phyloP scores from a whole-genome alignment of 331 rosid genomes.

The Spiraea crenata region DNA sequence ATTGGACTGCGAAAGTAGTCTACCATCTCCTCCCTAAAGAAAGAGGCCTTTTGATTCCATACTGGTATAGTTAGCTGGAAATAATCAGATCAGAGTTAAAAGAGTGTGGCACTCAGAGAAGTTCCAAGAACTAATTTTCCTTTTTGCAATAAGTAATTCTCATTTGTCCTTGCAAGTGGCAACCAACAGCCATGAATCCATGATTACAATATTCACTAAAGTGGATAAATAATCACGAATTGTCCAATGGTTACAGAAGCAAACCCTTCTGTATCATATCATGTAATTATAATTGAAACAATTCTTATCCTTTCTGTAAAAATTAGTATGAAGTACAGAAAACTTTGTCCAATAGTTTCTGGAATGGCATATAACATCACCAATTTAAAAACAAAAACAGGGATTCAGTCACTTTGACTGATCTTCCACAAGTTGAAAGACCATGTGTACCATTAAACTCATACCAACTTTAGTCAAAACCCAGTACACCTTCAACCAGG shows the following conservation, averaged over 20 bases:
- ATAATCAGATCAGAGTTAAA: too few species aligned
- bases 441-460: not conserved
- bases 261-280: not conserved
- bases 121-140: too few species aligned
- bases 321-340: conserved; percentile 6
- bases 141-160: too few species aligned
- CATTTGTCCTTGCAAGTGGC: too few species aligned
- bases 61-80: too few species aligned
- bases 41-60: too few species aligned
- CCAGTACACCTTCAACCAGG: conserved; percentile 3
- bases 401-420: conserved; percentile 51
- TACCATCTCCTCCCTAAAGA: too few species aligned
- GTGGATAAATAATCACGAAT: not conserved
- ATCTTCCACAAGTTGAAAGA: conserved; percentile 19
- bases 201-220: too few species aligned
- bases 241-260: not conserved
- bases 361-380: not conserved
- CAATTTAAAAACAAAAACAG: conserved; percentile 4
- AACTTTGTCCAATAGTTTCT: not conserved
- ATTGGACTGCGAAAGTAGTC: too few species aligned
- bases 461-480: not conserved
- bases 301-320: not conserved
- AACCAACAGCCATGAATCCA: too few species aligned
- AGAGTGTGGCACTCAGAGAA: too few species aligned
- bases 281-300: not conserved